These are phyloP conservation scores for Glycine latifolia DNA, from an alignment of 306 rosid genomes.

Conservation along the genomic window DNA sequence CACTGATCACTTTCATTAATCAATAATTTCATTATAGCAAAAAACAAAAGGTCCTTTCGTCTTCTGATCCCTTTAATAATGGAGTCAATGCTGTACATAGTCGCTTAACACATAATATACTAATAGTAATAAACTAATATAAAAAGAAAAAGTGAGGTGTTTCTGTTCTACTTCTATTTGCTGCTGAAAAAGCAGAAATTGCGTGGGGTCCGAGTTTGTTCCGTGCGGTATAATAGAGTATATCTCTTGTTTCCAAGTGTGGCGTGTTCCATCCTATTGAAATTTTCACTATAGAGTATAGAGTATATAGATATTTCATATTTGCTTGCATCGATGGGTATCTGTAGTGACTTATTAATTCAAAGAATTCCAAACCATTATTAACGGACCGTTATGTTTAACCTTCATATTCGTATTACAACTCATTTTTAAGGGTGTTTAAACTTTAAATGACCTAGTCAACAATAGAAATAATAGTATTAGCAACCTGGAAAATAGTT, in stretches of 20 bases:
- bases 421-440: background rate
- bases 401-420: too few species aligned
- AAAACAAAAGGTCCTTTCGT: conserved; percentile 1
- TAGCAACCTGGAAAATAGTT: background rate
- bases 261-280: conserved; percentile 7
- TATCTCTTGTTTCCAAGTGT: background rate
- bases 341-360: background rate
- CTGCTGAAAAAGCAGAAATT: too few species aligned
- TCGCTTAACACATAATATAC: too few species aligned
- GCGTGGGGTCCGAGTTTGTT: background rate
- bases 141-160: too few species aligned
- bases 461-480: background rate
- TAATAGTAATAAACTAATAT: too few species aligned
- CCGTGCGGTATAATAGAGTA: conserved; percentile 9
- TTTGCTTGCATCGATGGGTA: background rate
- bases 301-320: background rate
- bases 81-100: background rate
- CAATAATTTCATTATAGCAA: background rate
- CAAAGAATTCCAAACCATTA: background rate
- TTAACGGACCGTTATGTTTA: too few species aligned
- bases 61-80: background rate
- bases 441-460: background rate
- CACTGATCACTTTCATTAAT: background rate
- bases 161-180: too few species aligned
- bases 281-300: background rate